phyloP scores from a whole-genome alignment of 1,284 basidiomycete species.

The Anthracocystis walkeri region DNA sequence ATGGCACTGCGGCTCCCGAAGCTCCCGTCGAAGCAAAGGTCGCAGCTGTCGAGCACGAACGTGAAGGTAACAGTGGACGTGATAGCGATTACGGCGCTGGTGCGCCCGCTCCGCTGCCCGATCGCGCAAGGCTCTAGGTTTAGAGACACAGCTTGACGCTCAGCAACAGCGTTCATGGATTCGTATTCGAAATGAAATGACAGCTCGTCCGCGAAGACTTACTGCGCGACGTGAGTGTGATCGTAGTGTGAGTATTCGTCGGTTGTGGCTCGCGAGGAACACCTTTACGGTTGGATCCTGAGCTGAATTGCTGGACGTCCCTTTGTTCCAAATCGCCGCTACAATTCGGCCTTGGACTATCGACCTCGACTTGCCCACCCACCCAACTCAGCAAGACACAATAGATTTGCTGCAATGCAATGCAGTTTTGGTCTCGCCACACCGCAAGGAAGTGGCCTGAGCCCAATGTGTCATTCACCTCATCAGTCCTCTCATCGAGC shows the following conservation, averaged over 20 bases:
- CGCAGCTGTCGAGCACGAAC: constrained; percentile 25
- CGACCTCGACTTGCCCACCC: too few relatives aligned
- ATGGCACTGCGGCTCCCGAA: constrained; percentile 38
- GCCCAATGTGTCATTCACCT: background rate
- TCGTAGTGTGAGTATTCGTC: too few relatives aligned
- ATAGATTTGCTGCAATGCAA: constrained; percentile 4
- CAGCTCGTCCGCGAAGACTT: too few relatives aligned
- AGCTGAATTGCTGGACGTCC: too few relatives aligned
- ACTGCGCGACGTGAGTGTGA: too few relatives aligned
- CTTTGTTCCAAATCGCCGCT: too few relatives aligned
- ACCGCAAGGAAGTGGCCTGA: background rate
- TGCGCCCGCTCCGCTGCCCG: constrained; percentile 53
- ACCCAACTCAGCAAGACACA: background rate
- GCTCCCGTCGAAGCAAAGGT: constrained; percentile 15
- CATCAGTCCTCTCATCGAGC: background rate
- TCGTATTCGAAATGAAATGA: background rate
- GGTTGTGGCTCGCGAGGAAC: too few relatives aligned
- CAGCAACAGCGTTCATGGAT: background rate
- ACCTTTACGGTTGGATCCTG: too few relatives aligned
- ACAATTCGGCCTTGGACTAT: too few relatives aligned
- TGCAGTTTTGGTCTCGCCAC: background rate
- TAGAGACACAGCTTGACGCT: too few relatives aligned
- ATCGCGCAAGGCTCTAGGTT: constrained; percentile 40
- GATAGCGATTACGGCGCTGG: constrained; percentile 51
- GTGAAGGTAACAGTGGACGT: constrained; percentile 31